Percentiles rank a stretch among this genome's conserved stretches.
These are phyloP conservation scores for Solanum ossicruentum DNA, from an alignment of 257 asterid species.

Conservation along the genomic window DNA sequence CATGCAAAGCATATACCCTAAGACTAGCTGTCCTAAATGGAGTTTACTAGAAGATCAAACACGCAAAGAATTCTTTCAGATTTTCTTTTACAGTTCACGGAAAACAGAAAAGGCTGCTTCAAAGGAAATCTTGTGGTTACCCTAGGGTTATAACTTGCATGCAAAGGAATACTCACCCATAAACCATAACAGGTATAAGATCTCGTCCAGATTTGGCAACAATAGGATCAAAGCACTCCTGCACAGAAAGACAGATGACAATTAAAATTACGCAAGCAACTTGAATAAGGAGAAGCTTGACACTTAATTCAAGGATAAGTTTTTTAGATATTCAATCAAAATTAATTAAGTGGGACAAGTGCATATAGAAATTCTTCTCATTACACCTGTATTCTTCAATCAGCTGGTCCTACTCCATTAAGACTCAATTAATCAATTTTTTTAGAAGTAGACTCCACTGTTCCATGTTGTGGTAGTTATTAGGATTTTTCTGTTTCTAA, in stretches of 20 bases:
- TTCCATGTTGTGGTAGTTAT: not conserved
- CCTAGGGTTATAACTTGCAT: not conserved
- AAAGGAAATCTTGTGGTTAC: not conserved
- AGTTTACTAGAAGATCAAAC: not conserved
- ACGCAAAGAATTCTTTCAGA: not conserved
- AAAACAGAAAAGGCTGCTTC: not conserved
- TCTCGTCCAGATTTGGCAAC: constrained; percentile 94
- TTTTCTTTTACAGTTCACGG: not conserved
- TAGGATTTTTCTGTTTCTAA: not conserved
- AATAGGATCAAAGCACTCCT: constrained; percentile 99
- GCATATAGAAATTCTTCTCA: not conserved
- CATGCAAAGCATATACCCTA: not conserved
- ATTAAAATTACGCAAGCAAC: not conserved
- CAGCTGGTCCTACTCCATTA: not conserved
- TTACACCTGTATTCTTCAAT: not conserved
- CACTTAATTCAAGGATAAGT: not conserved
- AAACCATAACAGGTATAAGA: constrained; percentile 97
- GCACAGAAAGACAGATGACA: constrained; percentile 9
- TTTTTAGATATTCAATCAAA: not conserved
- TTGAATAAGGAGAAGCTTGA: not conserved
- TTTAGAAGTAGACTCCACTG: not conserved
- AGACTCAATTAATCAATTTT: not conserved
- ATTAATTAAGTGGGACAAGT: not conserved
- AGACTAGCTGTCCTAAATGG: not conserved
- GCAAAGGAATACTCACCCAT: constrained; percentile 54